Evolutionary conservation across 139 green algal genomes (phyloP).

Genomic region (Microglena sp.): DNA sequence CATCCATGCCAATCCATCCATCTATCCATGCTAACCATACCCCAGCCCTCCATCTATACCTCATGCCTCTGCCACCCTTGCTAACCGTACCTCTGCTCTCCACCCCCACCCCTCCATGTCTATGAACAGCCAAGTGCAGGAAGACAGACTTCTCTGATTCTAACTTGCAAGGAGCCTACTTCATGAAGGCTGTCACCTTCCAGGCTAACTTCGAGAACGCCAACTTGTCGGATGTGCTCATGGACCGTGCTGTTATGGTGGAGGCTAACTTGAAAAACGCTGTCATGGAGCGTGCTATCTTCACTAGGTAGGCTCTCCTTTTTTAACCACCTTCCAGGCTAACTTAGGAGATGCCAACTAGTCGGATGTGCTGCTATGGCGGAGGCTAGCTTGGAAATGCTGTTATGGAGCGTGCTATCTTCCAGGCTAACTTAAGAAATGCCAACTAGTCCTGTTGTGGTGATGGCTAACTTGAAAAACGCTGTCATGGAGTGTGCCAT

Average conservation of each 20-base stretch:
- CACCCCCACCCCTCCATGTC: too few species aligned
- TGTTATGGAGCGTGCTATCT: conserved; percentile 52
- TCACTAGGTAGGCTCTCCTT: conserved; percentile 65
- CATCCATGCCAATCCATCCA: too few species aligned
- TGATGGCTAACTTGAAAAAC: conserved; percentile 78
- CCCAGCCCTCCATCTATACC: too few species aligned
- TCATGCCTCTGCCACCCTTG: too few species aligned
- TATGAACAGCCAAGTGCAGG: too few species aligned
- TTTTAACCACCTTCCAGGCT: conserved; percentile 14
- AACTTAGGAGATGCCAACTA: conserved; percentile 70
- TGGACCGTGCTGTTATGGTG: conserved; percentile 73
- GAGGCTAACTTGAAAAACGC: conserved; percentile 80
- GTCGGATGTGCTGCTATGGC: conserved; percentile 41
- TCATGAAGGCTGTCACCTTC: conserved; percentile 55
- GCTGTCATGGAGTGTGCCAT: conserved; percentile 68
- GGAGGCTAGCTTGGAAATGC: conserved; percentile 72
- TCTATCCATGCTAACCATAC: too few species aligned
- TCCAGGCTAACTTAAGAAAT: conserved; percentile 39
- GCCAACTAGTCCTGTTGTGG: conserved; percentile 71
- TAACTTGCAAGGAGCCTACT: conserved; percentile 58
- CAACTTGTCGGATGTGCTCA: conserved; percentile 80
- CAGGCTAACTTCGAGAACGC: conserved; percentile 52
- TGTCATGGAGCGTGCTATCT: conserved; percentile 65
- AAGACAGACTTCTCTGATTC: too few species aligned
- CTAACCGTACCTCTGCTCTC: too few species aligned